Base-by-base conservation (phyloP, 345 rosid species). In the Citropsis articulata region DNA sequence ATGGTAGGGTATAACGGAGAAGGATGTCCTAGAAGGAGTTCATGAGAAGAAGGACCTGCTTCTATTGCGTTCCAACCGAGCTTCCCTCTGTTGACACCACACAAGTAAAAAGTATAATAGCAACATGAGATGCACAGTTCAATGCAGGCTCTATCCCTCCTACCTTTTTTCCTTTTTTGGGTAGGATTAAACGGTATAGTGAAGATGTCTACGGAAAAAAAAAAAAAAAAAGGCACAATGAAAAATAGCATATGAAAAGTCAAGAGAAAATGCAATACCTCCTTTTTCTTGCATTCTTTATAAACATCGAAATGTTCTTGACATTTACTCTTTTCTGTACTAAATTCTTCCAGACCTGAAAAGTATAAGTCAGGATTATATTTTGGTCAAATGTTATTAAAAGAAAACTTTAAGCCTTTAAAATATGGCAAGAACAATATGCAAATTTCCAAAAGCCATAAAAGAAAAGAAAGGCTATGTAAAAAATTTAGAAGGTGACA, bases 281-380 rank as follows among this genome's bases (percentile, higher is more conserved):
- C 98, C 75, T 88, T 95, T 86, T 93, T 96, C 88, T 96, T 92
- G 91, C 99, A 94, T 88, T 94, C 99, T 85, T 90, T 92, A 86
- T 96, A 96, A 75, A 91, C 89, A 79, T 90, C 93, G 84, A 96
- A 95, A 82, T 93, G 97, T 78, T 89, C 90, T 81, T 92, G 99
- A 82, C 99, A 93, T 88, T 89, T 95, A 81, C 93, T 90, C 93
- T 89, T 96, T 84, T 92, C 97, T 21, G 95, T 77, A 75, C 88
- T 83, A 83, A 86, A 94, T 85, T 92, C 89, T 85, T 96, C 99
- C 75, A 94, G 89, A 85, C 97, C 97, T 95, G 90, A 79, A 79
- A 75, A 69, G 59, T 56, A n/a, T 61, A n/a, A 13, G 9, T 57
- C 36, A 68, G 18, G 63, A 62, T 38, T 35, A 77, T 56, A 40